Base-by-base conservation (phyloP, 2,329 filamentous ascomycete genomes). In the Penicillium olsonii region DNA sequence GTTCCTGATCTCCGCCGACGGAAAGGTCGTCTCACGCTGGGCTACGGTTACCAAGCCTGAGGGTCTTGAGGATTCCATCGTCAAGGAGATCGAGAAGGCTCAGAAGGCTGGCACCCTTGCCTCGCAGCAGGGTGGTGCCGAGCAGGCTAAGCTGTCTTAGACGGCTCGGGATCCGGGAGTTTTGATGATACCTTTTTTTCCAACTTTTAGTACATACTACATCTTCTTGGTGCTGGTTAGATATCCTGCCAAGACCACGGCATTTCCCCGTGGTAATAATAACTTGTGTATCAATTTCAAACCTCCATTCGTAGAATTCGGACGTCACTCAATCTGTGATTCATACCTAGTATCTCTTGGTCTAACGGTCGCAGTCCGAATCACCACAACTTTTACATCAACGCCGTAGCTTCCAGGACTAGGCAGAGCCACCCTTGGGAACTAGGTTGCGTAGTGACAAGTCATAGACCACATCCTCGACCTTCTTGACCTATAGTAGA, bases 381-480 rank as follows among this genome's bases (percentile, higher is more conserved):
- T 12, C 14, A n/a, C n/a, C n/a, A n/a, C n/a, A n/a, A n/a, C n/a
- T n/a, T n/a, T n/a, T n/a, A n/a, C n/a, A n/a, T n/a, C n/a, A n/a
- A n/a, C n/a, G n/a, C 22, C 8, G 8, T 24, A 24, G 5, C 22
- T 24, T 24, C 22, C 22, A 8, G 22, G 22, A 26, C 50, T 47
- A 65, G 27, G 48, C 57, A 19, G 53, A 53, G 33, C 53, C 48
- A 12, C 59, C 62, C 57, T 80, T 77, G 37, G 87, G 83, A 41
- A 95, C 79, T 65, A 97, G 71, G 42, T 94, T 92, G 51, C 94
- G 83, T 66, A 99, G 75, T 19, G 89, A 92, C 48, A 99, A 76
- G 69, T 99, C 94, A 67, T 99, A 99, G 42, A 97, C 92, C 11
- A 99, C 91, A 67, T 97, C 94, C 77, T 99, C 94, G 11, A 96